Conservation (phyloP, 805 yeast genomes). For the Jamesozyma piceae region DNA sequence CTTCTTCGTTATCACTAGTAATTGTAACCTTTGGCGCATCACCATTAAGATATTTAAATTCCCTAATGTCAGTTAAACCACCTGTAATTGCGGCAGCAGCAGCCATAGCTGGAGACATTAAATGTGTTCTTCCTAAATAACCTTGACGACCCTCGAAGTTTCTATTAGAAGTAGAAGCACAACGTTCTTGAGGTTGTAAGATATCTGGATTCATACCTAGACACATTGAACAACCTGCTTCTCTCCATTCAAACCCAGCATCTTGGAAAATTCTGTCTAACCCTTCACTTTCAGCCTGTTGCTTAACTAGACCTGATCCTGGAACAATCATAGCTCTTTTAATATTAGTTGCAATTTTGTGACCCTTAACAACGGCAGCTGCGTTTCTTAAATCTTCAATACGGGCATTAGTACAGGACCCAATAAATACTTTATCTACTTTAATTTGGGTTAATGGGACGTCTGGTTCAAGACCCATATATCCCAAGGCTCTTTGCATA, state of each 20-base stretch:
- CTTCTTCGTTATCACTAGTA: constrained; percentile 35
- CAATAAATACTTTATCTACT: constrained; percentile 92
- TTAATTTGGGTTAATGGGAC: constrained; percentile 64
- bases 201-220: constrained; percentile 99
- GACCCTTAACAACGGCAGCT: constrained; percentile 85
- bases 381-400: constrained; percentile 95
- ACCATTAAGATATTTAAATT: constrained; percentile 53
- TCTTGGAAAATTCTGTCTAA: constrained; percentile 79
- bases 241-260: constrained; percentile 98
- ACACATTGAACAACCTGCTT: constrained; percentile 99
- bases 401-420: constrained; percentile 96
- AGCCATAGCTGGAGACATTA: constrained; percentile 99
- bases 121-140: constrained; percentile 87
- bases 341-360: constrained; percentile 72
- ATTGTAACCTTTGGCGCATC: constrained; percentile 48
- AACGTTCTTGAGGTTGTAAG: constrained; percentile 87
- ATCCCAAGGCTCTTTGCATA: constrained; percentile 82
- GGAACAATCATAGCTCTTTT: constrained; percentile 88
- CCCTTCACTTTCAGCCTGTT: constrained; percentile 92
- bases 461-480: constrained; percentile 85
- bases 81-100: constrained; percentile 97
- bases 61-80: constrained; percentile 83
- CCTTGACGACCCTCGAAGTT: constrained; percentile 99
- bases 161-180: constrained; percentile 98
- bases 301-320: constrained; percentile 91